Percentiles rank a stretch among this genome's conserved stretches.
Conservation (phyloP, 2,329 filamentous ascomycete genomes). For the Talaromyces marneffei region DNA sequence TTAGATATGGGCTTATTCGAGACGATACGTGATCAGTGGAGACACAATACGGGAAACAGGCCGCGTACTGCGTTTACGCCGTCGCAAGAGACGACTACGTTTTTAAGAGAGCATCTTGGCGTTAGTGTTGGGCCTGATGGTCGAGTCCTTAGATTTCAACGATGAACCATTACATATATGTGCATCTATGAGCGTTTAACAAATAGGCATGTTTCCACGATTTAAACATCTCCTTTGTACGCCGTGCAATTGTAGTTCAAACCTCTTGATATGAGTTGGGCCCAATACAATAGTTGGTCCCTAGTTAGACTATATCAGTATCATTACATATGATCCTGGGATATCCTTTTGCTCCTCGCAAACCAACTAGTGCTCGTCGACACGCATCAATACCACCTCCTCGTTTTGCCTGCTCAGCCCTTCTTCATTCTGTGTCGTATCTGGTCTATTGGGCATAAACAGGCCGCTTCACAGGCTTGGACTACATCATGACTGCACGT, state of each 20-base stretch:
- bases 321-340: too few species aligned
- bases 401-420: not conserved
- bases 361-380: not conserved
- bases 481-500: not conserved
- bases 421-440: not conserved
- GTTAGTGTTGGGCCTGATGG: constrained; percentile 32
- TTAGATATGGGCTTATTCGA: constrained; percentile 32
- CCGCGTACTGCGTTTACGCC: constrained; percentile 24
- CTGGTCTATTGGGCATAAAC: not conserved
- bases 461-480: not conserved
- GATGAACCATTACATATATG: constrained; percentile 14
- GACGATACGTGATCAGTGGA: constrained; percentile 37
- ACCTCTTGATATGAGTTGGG: too few species aligned
- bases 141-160: constrained; percentile 27
- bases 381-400: not conserved
- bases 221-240: not conserved
- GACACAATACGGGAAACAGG: constrained; percentile 22
- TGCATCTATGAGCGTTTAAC: not conserved
- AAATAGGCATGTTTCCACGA: not conserved
- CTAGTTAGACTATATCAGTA: too few species aligned
- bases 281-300: too few species aligned
- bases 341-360: too few species aligned
- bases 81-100: constrained; percentile 31
- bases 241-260: too few species aligned
- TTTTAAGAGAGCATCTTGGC: constrained; percentile 35